Percentiles rank a stretch among this genome's conserved stretches.
Evolutionary conservation across 495 filamentous ascomycete genomes (phyloP).

Genomic region (Neurospora pannonica): DNA sequence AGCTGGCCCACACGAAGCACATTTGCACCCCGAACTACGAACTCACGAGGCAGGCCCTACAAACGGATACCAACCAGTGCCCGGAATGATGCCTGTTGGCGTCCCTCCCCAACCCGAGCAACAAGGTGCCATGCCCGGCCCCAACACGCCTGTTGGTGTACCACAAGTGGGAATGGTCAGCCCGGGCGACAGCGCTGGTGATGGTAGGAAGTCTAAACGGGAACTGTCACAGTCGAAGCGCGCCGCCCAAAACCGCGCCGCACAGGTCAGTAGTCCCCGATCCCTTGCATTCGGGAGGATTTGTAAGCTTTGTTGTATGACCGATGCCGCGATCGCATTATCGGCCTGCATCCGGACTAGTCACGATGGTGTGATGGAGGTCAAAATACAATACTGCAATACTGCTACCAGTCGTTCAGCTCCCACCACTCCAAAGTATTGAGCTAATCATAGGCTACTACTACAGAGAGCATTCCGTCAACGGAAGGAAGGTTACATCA

Average conservation of each 20-base stretch:
- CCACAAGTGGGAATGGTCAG: conserved; percentile 3
- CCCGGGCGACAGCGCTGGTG: conserved; percentile 20
- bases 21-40: conserved; percentile 25
- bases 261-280: conserved; percentile 56
- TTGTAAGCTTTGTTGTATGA: not conserved
- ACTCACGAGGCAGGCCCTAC: conserved; percentile 15
- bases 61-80: conserved; percentile 11
- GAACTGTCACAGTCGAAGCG: conserved; percentile 92
- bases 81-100: conserved; percentile 25
- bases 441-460: not conserved
- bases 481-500: conserved; percentile 96
- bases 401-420: not conserved
- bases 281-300: not conserved
- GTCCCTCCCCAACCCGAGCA: conserved; percentile 16
- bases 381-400: not conserved
- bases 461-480: conserved; percentile 87
- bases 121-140: conserved; percentile 15
- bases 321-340: not conserved
- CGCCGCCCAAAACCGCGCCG: conserved; percentile 92
- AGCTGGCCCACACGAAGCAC: conserved; percentile 15
- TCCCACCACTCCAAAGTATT: not conserved
- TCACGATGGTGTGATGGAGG: not conserved
- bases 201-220: conserved; percentile 53
- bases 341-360: not conserved
- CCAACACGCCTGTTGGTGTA: conserved; percentile 5